Evolutionary conservation across 208 protist genomes (phyloP).

Genomic region (Acanthamoeba triangularis): DNA sequence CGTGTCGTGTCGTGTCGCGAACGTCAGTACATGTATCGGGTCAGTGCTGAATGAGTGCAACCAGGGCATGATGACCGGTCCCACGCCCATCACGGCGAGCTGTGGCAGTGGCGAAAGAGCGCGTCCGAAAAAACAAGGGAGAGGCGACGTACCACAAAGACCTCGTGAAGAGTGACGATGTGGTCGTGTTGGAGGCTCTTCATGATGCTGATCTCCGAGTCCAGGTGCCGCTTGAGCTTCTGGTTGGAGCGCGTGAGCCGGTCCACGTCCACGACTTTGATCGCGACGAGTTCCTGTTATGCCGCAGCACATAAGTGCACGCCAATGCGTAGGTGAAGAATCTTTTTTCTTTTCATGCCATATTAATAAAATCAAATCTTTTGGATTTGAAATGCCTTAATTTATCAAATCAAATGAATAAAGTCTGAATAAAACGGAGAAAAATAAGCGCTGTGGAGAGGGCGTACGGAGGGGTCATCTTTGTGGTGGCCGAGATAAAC

Average conservation of each 20-base stretch:
- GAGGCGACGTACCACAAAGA: slow-evolving; percentile 49
- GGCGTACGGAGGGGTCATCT: background rate
- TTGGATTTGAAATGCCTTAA: background rate
- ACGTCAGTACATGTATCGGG: too few relatives aligned
- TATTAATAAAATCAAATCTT: background rate
- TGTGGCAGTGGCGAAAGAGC: background rate
- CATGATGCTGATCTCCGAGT: slow-evolving; percentile 75
- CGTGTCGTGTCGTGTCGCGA: too few relatives aligned
- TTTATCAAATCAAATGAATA: background rate
- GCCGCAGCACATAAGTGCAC: background rate
- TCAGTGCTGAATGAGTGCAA: background rate
- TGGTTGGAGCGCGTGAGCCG: slow-evolving; percentile 45
- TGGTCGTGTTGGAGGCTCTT: slow-evolving; percentile 8
- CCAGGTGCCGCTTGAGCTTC: slow-evolving; percentile 61
- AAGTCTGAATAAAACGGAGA: background rate
- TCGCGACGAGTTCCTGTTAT: slow-evolving; percentile 49
- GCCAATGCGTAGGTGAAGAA: background rate
- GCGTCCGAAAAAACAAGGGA: background rate
- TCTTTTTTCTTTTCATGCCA: too few relatives aligned
- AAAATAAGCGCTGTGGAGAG: background rate
- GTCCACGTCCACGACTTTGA: slow-evolving; percentile 73
- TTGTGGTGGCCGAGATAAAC: slow-evolving; percentile 48
- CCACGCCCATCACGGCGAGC: background rate
- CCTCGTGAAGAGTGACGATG: slow-evolving; percentile 63
- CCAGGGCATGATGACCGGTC: too few relatives aligned